Percentiles rank a stretch among this genome's conserved stretches.
phyloP scores from a whole-genome alignment of 73 alveolate genomes.

The Stentor coeruleus region DNA sequence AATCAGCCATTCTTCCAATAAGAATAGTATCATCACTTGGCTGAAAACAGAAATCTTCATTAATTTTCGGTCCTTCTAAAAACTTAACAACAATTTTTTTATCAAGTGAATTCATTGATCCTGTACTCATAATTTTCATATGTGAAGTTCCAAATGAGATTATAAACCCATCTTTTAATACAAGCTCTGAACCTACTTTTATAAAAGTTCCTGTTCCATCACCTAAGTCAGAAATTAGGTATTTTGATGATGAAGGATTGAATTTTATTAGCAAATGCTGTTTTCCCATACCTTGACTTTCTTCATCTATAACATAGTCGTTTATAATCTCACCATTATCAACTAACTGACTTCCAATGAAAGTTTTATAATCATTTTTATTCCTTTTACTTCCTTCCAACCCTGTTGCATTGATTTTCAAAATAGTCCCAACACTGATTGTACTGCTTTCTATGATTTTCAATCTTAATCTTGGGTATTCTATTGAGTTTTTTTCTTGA shows the following conservation, averaged over 20 bases:
- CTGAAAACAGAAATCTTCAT: slow-evolving; percentile 36
- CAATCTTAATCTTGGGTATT: background rate
- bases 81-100: slow-evolving; percentile 47
- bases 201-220: slow-evolving; percentile 66
- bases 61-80: slow-evolving; percentile 71
- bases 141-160: slow-evolving; percentile 65
- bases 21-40: slow-evolving; percentile 28
- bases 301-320: slow-evolving; percentile 36
- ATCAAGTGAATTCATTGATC: background rate
- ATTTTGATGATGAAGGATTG: slow-evolving; percentile 20
- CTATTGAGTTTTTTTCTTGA: background rate
- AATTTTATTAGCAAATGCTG: slow-evolving; percentile 56
- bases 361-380: slow-evolving; percentile 36
- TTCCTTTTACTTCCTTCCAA: slow-evolving; percentile 33
- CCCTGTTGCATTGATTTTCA: slow-evolving; percentile 50
- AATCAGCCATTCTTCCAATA: slow-evolving; percentile 63
- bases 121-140: slow-evolving; percentile 43
- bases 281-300: slow-evolving; percentile 61
- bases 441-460: slow-evolving; percentile 44
- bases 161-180: slow-evolving; percentile 52
- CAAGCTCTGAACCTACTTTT: slow-evolving; percentile 35
- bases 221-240: slow-evolving; percentile 69
- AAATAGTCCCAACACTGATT: slow-evolving; percentile 26
- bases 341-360: slow-evolving; percentile 30
- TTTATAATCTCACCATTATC: slow-evolving; percentile 19